Conservation (phyloP, 169 alveolate species). For the Perkinsus olseni region DNA sequence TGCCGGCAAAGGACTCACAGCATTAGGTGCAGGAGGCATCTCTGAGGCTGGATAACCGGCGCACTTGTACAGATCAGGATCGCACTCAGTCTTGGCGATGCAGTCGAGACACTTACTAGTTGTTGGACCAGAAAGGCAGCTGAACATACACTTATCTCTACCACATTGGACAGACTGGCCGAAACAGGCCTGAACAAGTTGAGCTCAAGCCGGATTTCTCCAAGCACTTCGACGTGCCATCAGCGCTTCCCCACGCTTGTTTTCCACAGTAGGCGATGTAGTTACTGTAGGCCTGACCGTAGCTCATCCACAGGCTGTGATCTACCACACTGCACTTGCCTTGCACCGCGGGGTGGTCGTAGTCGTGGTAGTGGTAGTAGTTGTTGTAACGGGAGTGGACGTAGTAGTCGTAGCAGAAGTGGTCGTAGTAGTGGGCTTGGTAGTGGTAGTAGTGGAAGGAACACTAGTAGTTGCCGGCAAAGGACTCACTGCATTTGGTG, state of each 20-base stretch:
- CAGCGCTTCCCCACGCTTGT: background rate
- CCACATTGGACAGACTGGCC: background rate
- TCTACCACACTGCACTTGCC: background rate
- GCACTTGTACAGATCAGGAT: background rate
- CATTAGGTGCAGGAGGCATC: background rate
- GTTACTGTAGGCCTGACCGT: background rate
- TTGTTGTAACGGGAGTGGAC: background rate
- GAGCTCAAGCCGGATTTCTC: background rate
- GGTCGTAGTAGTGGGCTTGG: background rate
- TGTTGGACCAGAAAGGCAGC: background rate
- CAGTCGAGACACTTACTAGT: background rate
- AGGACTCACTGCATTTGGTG: background rate
- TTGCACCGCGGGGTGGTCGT: too few species aligned
- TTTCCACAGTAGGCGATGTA: background rate
- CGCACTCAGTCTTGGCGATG: background rate
- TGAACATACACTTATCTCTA: background rate
- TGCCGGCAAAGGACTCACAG: background rate
- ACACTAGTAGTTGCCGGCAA: background rate
- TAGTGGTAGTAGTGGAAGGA: background rate
- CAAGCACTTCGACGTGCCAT: background rate
- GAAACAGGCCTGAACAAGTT: background rate
- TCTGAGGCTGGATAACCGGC: background rate
- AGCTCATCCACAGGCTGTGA: background rate
- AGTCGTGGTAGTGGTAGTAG: background rate
- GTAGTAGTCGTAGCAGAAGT: background rate